Evolutionary conservation across 2,329 filamentous ascomycete species (phyloP).

Genomic region (Metarhizium album): DNA sequence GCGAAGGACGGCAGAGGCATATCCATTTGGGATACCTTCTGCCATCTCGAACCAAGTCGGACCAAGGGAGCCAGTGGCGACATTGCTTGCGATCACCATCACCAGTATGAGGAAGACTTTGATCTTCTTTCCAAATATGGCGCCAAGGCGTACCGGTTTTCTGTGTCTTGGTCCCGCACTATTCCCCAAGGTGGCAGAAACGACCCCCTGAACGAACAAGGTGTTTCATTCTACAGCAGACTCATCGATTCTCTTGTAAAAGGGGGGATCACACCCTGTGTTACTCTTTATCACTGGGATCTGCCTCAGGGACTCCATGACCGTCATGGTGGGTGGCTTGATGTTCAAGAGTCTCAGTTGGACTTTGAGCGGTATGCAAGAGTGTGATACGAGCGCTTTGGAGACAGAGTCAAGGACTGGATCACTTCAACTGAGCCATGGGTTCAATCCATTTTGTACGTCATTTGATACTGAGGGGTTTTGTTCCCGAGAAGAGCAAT

Average conservation of each 20-base stretch:
- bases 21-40: conserved; percentile 33
- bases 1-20: conserved; percentile 28
- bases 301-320: conserved; percentile 24
- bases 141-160: conserved; percentile 53
- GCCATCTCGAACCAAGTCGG: conserved; percentile 27
- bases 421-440: conserved; percentile 29
- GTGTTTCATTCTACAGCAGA: conserved; percentile 47
- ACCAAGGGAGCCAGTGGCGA: conserved; percentile 34
- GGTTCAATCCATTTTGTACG: conserved; percentile 26
- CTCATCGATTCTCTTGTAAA: conserved; percentile 47
- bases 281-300: conserved; percentile 59
- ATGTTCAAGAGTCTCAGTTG: conserved; percentile 19
- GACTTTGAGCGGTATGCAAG: conserved; percentile 27
- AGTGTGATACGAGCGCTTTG: conserved; percentile 27
- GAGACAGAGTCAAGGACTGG: conserved; percentile 29
- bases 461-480: background rate
- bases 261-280: conserved; percentile 47
- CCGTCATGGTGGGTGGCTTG: conserved; percentile 24
- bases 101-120: conserved; percentile 40
- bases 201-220: conserved; percentile 51
- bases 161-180: conserved; percentile 52
- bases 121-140: conserved; percentile 46
- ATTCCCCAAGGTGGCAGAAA: conserved; percentile 53
- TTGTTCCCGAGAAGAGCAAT: too few relatives aligned
- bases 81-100: conserved; percentile 33